Evolutionary conservation across 73 alveolate species (phyloP).

Genomic region (Tetrahymena thermophila): DNA sequence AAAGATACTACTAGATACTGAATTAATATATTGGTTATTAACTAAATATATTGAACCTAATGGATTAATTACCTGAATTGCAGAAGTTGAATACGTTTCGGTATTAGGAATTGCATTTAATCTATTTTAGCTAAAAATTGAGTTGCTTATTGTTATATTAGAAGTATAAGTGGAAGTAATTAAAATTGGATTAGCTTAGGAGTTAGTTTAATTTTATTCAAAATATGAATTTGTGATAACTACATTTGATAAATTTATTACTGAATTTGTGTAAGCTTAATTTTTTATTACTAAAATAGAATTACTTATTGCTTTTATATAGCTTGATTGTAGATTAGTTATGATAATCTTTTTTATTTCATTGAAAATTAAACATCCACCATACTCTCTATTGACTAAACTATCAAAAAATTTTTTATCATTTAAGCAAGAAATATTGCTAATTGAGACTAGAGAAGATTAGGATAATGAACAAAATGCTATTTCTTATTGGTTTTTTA

Average conservation of each 20-base stretch:
- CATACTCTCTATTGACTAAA: neutral
- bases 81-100: neutral
- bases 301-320: neutral
- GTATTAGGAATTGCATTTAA: neutral
- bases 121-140: neutral
- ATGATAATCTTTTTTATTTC: neutral
- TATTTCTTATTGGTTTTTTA: neutral
- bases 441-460: neutral
- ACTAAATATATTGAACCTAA: neutral
- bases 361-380: neutral
- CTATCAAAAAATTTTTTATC: neutral
- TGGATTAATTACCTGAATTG: neutral
- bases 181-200: neutral
- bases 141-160: neutral
- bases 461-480: neutral
- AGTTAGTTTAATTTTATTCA: neutral
- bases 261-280: neutral
- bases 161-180: neutral
- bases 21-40: neutral
- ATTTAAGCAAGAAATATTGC: neutral
- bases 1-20: neutral
- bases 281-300: neutral
- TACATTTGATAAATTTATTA: too few relatives aligned
- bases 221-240: too few relatives aligned
- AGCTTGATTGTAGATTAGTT: neutral